Percentiles rank a stretch among this genome's conserved stretches.
phyloP scores from a whole-genome alignment of 441 rosid genomes.

The Codiaeum variegatum region DNA sequence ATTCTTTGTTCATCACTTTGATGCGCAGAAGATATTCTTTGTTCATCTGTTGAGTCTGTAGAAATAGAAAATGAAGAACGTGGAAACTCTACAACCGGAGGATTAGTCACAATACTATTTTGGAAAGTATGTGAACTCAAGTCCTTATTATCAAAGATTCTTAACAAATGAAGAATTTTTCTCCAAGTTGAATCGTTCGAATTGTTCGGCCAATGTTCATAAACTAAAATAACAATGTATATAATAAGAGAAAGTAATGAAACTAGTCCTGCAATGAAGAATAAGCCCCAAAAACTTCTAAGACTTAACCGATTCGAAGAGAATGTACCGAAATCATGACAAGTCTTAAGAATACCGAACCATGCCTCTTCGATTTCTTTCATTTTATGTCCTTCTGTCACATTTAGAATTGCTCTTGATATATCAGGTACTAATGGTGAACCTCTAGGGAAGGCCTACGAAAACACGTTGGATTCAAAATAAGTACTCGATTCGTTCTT shows the following conservation, averaged over 20 bases:
- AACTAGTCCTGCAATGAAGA: constrained; percentile 38
- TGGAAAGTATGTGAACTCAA: constrained; percentile 28
- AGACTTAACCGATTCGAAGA: constrained; percentile 47
- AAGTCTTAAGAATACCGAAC: constrained; percentile 31
- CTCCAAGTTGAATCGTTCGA: constrained; percentile 20
- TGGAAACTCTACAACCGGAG: background rate
- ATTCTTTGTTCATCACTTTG: constrained; percentile 11
- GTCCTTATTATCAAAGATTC: constrained; percentile 34
- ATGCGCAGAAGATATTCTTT: background rate
- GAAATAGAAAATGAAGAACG: constrained; percentile 27
- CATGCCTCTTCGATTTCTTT: constrained; percentile 35
- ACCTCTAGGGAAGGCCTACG: constrained; percentile 41
- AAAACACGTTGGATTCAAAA: too few species aligned
- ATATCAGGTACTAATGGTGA: constrained; percentile 59
- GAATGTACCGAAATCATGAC: constrained; percentile 29
- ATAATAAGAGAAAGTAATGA: constrained; percentile 36
- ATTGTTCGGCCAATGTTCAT: constrained; percentile 17
- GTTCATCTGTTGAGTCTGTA: constrained; percentile 18
- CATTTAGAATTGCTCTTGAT: constrained; percentile 55
- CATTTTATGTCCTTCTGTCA: constrained; percentile 47
- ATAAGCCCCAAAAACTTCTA: constrained; percentile 56
- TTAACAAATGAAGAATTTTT: constrained; percentile 19
- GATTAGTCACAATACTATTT: constrained; percentile 7
- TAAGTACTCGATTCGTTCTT: too few species aligned
- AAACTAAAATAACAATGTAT: constrained; percentile 28